Evolutionary conservation across 1,139 yeast genomes (phyloP), one percentile per base, ranked within the genome.

Genomic region (Suhomyces chickasaworum): DNA sequence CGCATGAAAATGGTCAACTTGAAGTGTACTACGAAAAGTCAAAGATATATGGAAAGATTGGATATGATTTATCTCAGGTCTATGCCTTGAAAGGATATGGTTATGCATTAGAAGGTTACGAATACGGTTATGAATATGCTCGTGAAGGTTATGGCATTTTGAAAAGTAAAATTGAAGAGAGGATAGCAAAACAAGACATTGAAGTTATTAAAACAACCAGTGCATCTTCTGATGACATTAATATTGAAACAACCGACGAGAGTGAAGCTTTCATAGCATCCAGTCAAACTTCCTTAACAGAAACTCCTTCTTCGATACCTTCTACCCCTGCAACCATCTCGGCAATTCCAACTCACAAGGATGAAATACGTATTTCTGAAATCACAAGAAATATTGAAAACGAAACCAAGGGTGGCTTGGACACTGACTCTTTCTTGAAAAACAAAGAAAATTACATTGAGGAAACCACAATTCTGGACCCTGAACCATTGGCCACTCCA

Each of bases 131-230:
- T n/a, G 33, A 39, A 10, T 31, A 29, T 20, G 40, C 34, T 31
- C 40, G 20, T 30, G 44, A 41, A 35, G 65, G 63, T 54, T 43
- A 55, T 22, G 51, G 51, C 17, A 29, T 65, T 42, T 64, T 69
- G 29, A 72, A 75, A 51, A 73, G 75, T 25, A 76, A 78, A 42
- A 50, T 74, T n/a, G 64, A 66, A 33, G 54, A 63, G 18, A 64
- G 64, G 46, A 61, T 65, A 43, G 59, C 37, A 31, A 32, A 38
- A 17, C 27, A 46, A n/a, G 47, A 47, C 20, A 3, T 35, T 25
- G 29, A 17, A 2, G 44, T 40, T 15, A 40, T 31, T 16, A 20
- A 39, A 10, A 44, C 47, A 8, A 20, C 39, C 5, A 44, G 42
- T 9, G 38, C 20, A 6, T 20, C 43, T 15, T 21, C 42, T 7